phyloP scores from a whole-genome alignment of 768 basidiomycete species.

The button mushroom (Agaricus bisporus) region DNA sequence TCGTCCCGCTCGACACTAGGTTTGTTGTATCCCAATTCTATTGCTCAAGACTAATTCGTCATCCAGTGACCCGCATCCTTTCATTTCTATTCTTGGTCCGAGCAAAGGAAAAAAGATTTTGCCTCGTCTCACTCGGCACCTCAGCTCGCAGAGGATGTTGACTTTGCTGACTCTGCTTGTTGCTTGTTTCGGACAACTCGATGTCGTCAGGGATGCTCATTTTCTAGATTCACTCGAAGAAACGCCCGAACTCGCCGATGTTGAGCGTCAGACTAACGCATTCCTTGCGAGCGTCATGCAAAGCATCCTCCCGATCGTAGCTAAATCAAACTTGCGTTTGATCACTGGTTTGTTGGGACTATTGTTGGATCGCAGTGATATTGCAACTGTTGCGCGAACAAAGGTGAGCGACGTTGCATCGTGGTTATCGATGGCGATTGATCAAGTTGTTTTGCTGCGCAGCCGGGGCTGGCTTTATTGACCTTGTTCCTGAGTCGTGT shows the following conservation, averaged over 20 bases:
- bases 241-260: constrained; percentile 53
- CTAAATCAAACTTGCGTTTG: constrained; percentile 71
- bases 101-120: constrained; percentile 92
- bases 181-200: constrained; percentile 91
- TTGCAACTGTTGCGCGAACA: constrained; percentile 67
- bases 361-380: constrained; percentile 72
- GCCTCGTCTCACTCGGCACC: constrained; percentile 80
- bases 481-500: constrained; percentile 90
- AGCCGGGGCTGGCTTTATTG: constrained; percentile 91
- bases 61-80: constrained; percentile 86
- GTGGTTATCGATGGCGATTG: neutral
- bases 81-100: constrained; percentile 83
- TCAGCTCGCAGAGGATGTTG: constrained; percentile 72
- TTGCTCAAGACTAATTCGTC: neutral
- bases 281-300: constrained; percentile 85
- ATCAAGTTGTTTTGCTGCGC: neutral
- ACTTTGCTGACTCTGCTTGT: constrained; percentile 88
- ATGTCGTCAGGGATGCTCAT: constrained; percentile 78
- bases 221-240: constrained; percentile 65
- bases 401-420: constrained; percentile 48
- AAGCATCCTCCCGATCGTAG: constrained; percentile 78
- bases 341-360: constrained; percentile 84
- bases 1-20: constrained; percentile 93
- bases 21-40: constrained; percentile 23
- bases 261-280: constrained; percentile 85